Evolutionary conservation across 352 stramenopile genomes (phyloP), one percentile per base, ranked within the genome.

Genomic region (Globisporangium nunn): DNA sequence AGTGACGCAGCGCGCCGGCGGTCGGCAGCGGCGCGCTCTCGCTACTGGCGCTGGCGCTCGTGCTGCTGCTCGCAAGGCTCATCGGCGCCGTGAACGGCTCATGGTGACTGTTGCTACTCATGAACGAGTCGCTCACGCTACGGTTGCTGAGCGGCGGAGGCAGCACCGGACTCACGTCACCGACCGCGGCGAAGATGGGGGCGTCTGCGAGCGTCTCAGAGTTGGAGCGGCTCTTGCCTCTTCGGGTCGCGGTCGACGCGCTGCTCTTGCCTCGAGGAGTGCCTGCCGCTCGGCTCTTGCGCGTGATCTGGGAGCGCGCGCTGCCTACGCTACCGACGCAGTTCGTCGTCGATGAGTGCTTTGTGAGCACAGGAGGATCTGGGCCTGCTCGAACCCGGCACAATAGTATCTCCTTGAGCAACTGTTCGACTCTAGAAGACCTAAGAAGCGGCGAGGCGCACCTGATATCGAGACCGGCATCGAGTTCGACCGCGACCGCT

Each of bases 401-500:
- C 3, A 37, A n/a, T n/a, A n/a, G n/a, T 7, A 37, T 37, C 3
- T 7, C 33, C 6, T 5, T 37, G 3, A 37, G 33, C 5, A 37
- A 37, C 10, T 7, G n/a, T n/a, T n/a, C n/a, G n/a, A n/a, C n/a
- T n/a, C 3, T 37, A 8, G 5, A 28, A 40, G 3, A 23, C 37
- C 6, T n/a, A n/a, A n/a, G n/a, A 40, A 28, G n/a, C 43, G 8
- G 54, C 17, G n/a, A 40, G 17, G 31, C 64, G 14, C 63, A 62
- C 65, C 53, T 14, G 69, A 63, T 48, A 75, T 71, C 0, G 69
- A 71, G 6, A 90, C 69, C 0, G 82, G 82, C 70, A 91, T 86
- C 37, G 82, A 93, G 49, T 93, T 91, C 31, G 82, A 93, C 2
- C 82, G 72, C 12, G 75, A 76, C 6, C 82, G 73, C 37, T 83